Percentiles rank a stretch among this genome's conserved stretches.
phyloP scores from a whole-genome alignment of 192 early-diverging fungal genomes.

The Kappamyces sp. region DNA sequence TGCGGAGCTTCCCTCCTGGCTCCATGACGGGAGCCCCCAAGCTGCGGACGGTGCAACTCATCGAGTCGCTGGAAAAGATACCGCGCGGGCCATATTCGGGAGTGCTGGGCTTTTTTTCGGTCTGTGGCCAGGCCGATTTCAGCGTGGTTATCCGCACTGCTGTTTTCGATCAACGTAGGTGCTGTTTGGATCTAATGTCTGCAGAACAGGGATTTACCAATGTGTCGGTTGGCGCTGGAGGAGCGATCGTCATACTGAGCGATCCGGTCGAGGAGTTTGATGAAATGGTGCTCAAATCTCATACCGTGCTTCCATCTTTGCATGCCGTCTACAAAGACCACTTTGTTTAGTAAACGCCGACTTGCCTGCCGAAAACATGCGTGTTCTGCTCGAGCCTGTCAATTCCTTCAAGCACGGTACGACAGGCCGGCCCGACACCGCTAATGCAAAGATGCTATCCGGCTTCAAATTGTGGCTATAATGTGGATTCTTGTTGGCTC shows the following conservation, averaged over 20 bases:
- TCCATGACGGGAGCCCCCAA: conserved; percentile 99
- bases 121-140: conserved; percentile 60
- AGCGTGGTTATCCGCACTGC: conserved; percentile 91
- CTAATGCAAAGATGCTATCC: conserved; percentile 9
- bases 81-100: conserved; percentile 85
- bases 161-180: conserved; percentile 38
- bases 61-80: conserved; percentile 70
- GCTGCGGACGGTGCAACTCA: conserved; percentile 68
- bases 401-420: neutral
- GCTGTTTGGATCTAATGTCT: too few species aligned
- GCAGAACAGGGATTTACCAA: conserved; percentile 26
- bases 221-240: conserved; percentile 83
- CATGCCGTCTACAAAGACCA: conserved; percentile 7
- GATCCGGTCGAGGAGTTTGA: conserved; percentile 80
- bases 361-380: neutral
- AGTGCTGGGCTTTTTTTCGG: conserved; percentile 80
- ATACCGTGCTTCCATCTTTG: conserved; percentile 41
- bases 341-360: neutral
- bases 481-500: conserved; percentile 56
- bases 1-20: conserved; percentile 83
- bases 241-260: conserved; percentile 85
- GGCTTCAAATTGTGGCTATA: conserved; percentile 23
- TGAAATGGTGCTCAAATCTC: conserved; percentile 76
- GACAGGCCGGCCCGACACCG: neutral
- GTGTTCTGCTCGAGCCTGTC: neutral